Evolutionary conservation across 2,329 filamentous ascomycete species (phyloP), one percentile per base, ranked within the genome.

Genomic region (Hansfordia pulvinata): DNA sequence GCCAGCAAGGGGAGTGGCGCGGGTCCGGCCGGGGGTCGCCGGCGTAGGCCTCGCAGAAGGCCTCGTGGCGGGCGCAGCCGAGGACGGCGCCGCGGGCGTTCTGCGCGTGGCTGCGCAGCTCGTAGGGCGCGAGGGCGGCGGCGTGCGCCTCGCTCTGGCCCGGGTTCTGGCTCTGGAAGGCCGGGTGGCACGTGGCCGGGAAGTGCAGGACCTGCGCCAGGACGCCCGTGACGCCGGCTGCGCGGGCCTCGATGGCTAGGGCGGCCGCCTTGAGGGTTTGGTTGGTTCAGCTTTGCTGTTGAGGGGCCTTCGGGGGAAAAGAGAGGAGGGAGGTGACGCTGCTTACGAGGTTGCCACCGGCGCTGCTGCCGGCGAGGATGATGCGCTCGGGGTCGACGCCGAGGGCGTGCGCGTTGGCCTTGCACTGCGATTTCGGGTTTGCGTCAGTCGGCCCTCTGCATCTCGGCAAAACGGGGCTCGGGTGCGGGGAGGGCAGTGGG

Each of bases 281-380:
- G 8, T 12, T 25, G 10, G 14, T 25, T 29, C 19, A 32, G 23
- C 14, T 17, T 14, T n/a, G n/a, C n/a, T n/a, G n/a, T n/a, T n/a
- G n/a, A n/a, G n/a, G n/a, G n/a, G n/a, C n/a, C n/a, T n/a, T n/a
- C n/a, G n/a, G n/a, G n/a, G 10, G 10, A 14, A 17, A n/a, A 15
- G n/a, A 11, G 6, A 11, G 13, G 22, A 11, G 8, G 19, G 10
- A 13, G 13, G 9, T 8, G 10, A 25, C 13, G 17, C 4, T n/a
- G 32, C 44, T 47, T 7, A 54, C 55, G 4, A 65, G 41, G 25
- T 64, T 65, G 4, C 53, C 61, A 16, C 62, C 62, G 1, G 61
- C 60, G 22, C 61, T 64, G 20, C 62, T 59, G 9, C 62, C 62
- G 0, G 57, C 56, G 10, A 65, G 33, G 18, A 64, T 52, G 5